Percentiles rank a stretch among this genome's conserved stretches.
Conservation (phyloP, 2,329 filamentous ascomycete species). For the Pseudodiploospora longispora region DNA sequence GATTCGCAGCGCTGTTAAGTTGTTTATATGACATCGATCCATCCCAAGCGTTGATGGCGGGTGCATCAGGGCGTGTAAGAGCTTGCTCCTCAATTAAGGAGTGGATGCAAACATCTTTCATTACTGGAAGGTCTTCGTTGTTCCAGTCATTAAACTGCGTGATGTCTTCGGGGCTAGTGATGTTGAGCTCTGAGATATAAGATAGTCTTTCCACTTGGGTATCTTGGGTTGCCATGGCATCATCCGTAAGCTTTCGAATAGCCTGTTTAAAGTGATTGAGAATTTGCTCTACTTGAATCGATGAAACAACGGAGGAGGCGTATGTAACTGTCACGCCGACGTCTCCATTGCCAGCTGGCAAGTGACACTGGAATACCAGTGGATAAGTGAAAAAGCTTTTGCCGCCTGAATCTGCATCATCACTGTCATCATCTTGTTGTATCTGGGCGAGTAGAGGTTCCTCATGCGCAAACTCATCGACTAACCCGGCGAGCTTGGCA, state of each 20-base stretch:
- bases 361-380: too few species aligned
- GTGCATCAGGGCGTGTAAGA: background rate
- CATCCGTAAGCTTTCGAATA: background rate
- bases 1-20: conserved; percentile 10
- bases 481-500: background rate
- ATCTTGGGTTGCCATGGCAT: background rate
- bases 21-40: conserved; percentile 10
- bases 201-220: too few species aligned
- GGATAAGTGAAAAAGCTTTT: too few species aligned
- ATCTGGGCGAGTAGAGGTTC: too few species aligned
- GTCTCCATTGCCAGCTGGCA: background rate
- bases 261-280: conserved; percentile 5
- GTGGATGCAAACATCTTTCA: conserved; percentile 6
- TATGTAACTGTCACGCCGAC: background rate
- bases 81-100: conserved; percentile 9
- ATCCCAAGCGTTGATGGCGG: conserved; percentile 14
- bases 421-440: too few species aligned
- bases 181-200: too few species aligned
- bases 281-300: background rate
- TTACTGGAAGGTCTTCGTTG: too few species aligned
- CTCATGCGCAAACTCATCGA: too few species aligned
- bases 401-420: too few species aligned
- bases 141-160: too few species aligned
- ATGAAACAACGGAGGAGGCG: background rate
- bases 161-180: too few species aligned